These are phyloP conservation scores for Populus hybrid DNA, from an alignment of 441 rosid genomes.

Conservation along the genomic window DNA sequence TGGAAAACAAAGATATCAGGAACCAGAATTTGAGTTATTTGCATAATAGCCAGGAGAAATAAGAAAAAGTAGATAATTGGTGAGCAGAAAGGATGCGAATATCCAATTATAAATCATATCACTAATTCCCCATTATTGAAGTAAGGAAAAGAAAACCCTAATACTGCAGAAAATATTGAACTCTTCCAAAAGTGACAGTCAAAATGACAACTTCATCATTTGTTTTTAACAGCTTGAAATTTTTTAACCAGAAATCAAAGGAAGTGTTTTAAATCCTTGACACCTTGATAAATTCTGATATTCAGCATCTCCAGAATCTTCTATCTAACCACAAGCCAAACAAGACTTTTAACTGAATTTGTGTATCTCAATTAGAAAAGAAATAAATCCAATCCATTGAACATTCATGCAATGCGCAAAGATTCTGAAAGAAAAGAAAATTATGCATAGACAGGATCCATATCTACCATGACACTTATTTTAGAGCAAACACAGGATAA, in stretches of 20 bases:
- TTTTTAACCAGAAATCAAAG: not conserved
- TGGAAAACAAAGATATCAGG: not conserved
- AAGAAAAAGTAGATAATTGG: not conserved
- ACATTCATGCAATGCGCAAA: not conserved
- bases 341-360: not conserved
- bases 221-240: not conserved
- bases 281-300: not conserved
- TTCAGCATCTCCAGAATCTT: constrained; percentile 2
- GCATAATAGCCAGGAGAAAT: not conserved
- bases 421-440: constrained; percentile 12
- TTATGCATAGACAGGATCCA: constrained; percentile 20
- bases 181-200: not conserved
- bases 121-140: not conserved
- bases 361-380: not conserved
- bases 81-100: not conserved
- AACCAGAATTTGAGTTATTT: not conserved
- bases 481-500: constrained; percentile 54
- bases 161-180: not conserved
- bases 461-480: constrained; percentile 19
- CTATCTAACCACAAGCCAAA: not conserved
- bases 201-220: not conserved
- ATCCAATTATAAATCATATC: not conserved
- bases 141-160: not conserved
- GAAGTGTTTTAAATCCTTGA: not conserved
- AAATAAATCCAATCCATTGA: not conserved